phyloP scores from a whole-genome alignment of 2,329 filamentous ascomycete species.

The Elsinoe necatrix region DNA sequence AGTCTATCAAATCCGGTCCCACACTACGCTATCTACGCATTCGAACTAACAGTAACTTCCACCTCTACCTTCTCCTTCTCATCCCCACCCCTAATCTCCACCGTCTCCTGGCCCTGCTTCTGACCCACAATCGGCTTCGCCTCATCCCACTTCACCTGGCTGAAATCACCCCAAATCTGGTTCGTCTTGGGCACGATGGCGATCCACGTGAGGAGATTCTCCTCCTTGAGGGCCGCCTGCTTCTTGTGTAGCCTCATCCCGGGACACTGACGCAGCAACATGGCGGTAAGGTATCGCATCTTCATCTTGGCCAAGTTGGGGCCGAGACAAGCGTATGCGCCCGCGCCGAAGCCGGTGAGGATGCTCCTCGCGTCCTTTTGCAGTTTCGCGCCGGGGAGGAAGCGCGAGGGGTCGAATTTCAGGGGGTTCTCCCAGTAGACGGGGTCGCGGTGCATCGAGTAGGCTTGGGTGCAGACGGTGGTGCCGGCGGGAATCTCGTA shows the following conservation, averaged over 20 bases:
- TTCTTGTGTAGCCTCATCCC: slow-evolving; percentile 3
- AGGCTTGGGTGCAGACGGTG: slow-evolving; percentile 11
- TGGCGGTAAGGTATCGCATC: slow-evolving; percentile 14
- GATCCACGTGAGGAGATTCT: slow-evolving; percentile 12
- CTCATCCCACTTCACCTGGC: background rate
- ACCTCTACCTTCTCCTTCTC: background rate
- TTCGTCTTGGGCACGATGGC: slow-evolving; percentile 15
- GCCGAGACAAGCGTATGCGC: slow-evolving; percentile 13
- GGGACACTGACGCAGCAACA: slow-evolving; percentile 6
- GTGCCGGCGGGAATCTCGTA: slow-evolving; percentile 2
- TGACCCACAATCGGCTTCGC: background rate
- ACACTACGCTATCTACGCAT: background rate
- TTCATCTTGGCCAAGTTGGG: slow-evolving; percentile 13
- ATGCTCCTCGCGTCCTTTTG: slow-evolving; percentile 9
- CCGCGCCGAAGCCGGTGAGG: slow-evolving; percentile 7
- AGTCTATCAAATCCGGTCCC: too few relatives aligned
- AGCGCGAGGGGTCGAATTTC: slow-evolving; percentile 13
- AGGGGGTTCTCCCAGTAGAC: slow-evolving; percentile 4
- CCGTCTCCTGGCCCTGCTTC: slow-evolving; percentile 4
- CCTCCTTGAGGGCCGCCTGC: slow-evolving; percentile 2
- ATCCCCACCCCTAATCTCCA: background rate
- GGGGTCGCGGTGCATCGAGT: slow-evolving; percentile 10
- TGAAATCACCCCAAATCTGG: slow-evolving; percentile 12
- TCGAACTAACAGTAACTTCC: background rate
- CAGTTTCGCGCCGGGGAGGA: slow-evolving; percentile 13